These are phyloP conservation scores for Mycena galericulata DNA, from an alignment of 768 basidiomycete genomes.

Conservation along the genomic window DNA sequence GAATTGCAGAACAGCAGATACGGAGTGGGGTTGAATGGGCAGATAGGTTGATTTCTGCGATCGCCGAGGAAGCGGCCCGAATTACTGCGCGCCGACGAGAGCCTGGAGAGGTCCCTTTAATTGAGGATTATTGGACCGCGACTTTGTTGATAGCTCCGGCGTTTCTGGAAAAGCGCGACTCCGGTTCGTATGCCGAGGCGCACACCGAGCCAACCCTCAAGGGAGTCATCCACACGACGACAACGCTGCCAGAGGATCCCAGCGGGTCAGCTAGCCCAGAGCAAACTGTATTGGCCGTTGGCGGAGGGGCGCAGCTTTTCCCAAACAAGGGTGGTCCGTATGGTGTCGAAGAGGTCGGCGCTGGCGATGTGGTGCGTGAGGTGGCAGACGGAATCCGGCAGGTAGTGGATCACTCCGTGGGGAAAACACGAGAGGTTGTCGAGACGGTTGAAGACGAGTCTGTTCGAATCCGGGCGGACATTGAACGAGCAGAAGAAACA, in stretches of 20 bases:
- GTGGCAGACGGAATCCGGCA: conserved; percentile 33
- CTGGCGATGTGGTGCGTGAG: conserved; percentile 34
- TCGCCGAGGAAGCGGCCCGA: conserved; percentile 38
- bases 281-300: conserved; percentile 50
- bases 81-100: conserved; percentile 13
- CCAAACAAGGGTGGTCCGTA: conserved; percentile 48
- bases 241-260: conserved; percentile 28
- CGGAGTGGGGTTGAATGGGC: conserved; percentile 41
- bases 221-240: conserved; percentile 45
- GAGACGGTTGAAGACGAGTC: conserved; percentile 33
- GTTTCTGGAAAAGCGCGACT: conserved; percentile 23
- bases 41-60: conserved; percentile 42
- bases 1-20: conserved; percentile 44
- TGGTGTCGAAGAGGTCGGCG: conserved; percentile 40
- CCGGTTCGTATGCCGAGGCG: conserved; percentile 10
- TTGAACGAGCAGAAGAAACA: conserved; percentile 42
- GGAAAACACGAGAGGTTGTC: conserved; percentile 35
- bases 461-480: conserved; percentile 34
- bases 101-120: conserved; percentile 26
- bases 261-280: conserved; percentile 5
- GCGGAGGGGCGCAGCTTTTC: conserved; percentile 51
- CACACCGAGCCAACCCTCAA: conserved; percentile 41
- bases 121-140: conserved; percentile 46
- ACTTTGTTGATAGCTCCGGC: conserved; percentile 40
- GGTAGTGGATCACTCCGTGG: conserved; percentile 28